Conservation (phyloP, 345 rosid species). For the Citrus inodora region DNA sequence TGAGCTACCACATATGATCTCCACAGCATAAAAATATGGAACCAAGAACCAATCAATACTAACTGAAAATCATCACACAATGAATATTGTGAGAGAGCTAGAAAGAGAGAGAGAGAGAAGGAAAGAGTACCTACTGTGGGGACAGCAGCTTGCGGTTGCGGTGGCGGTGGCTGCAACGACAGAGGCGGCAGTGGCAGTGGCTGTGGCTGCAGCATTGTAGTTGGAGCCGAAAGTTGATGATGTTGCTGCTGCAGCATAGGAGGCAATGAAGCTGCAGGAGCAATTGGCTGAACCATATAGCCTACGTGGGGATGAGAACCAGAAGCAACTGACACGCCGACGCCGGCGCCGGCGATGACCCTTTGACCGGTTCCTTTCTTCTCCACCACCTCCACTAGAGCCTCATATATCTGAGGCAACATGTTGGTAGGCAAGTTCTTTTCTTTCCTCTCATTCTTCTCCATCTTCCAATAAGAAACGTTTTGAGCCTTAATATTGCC, state of each 20-base stretch:
- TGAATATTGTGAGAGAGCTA: background rate
- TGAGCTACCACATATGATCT: conserved; percentile 53
- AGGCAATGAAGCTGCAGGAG: conserved; percentile 13
- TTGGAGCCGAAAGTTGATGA: conserved; percentile 30
- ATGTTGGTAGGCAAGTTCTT: conserved; percentile 75
- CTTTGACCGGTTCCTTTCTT: conserved; percentile 35
- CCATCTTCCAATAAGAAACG: conserved; percentile 74
- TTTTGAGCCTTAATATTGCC: conserved; percentile 12
- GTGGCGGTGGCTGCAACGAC: conserved; percentile 29
- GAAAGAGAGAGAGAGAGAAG: conserved; percentile 32
- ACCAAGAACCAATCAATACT: conserved; percentile 27
- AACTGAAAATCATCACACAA: conserved; percentile 1
- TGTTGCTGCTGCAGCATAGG: conserved; percentile 35
- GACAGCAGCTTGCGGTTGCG: conserved; percentile 41
- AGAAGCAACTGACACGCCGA: conserved; percentile 9
- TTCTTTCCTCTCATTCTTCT: conserved; percentile 76
- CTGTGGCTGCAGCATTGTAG: conserved; percentile 26
- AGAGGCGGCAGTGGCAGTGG: conserved; percentile 28
- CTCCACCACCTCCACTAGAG: conserved; percentile 67
- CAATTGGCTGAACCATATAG: conserved; percentile 19
- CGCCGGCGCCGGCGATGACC: background rate
- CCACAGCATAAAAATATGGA: conserved; percentile 28
- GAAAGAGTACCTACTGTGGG: conserved; percentile 62
- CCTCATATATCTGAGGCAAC: conserved; percentile 64
- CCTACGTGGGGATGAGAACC: conserved; percentile 15